Evolutionary conservation across 1,284 basidiomycete species (phyloP).

Genomic region (Afroboletus lepidellus): DNA sequence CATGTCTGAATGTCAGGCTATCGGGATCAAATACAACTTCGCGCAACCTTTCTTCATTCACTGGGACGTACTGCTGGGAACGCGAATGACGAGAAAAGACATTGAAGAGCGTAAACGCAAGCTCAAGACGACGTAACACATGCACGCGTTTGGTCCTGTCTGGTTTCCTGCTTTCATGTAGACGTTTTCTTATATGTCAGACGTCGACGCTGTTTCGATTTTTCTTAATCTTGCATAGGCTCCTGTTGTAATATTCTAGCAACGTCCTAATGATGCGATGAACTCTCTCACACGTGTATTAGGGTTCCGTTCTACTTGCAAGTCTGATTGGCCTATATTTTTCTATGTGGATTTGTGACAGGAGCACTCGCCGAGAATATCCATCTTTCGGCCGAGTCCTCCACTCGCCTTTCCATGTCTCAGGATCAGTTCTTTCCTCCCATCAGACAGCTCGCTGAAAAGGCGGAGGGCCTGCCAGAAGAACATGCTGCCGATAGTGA

Average conservation of each 20-base stretch:
- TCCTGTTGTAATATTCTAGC: conserved; percentile 26
- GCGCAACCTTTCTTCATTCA: conserved; percentile 93
- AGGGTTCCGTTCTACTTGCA: not conserved
- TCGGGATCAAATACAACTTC: conserved; percentile 96
- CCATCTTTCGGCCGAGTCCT: too few species aligned
- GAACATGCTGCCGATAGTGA: conserved; percentile 16
- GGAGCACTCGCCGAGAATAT: too few species aligned
- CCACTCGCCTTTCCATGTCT: conserved; percentile 30
- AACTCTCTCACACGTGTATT: not conserved
- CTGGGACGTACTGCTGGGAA: conserved; percentile 81
- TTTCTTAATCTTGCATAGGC: conserved; percentile 6
- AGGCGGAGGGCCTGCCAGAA: conserved; percentile 31
- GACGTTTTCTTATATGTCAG: not conserved
- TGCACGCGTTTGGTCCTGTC: not conserved
- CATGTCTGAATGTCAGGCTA: conserved; percentile 46
- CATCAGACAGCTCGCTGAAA: conserved; percentile 46
- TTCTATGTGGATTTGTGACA: not conserved
- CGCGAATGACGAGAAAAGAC: conserved; percentile 75
- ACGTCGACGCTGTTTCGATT: not conserved
- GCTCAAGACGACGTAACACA: conserved; percentile 27
- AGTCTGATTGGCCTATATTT: not conserved
- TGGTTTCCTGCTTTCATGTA: conserved; percentile 1
- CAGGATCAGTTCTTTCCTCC: conserved; percentile 44
- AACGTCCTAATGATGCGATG: conserved; percentile 18
- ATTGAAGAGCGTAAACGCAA: conserved; percentile 47